Evolutionary conservation across 2,329 filamentous ascomycete species (phyloP).

Genomic region (Xylariaceae sp.): DNA sequence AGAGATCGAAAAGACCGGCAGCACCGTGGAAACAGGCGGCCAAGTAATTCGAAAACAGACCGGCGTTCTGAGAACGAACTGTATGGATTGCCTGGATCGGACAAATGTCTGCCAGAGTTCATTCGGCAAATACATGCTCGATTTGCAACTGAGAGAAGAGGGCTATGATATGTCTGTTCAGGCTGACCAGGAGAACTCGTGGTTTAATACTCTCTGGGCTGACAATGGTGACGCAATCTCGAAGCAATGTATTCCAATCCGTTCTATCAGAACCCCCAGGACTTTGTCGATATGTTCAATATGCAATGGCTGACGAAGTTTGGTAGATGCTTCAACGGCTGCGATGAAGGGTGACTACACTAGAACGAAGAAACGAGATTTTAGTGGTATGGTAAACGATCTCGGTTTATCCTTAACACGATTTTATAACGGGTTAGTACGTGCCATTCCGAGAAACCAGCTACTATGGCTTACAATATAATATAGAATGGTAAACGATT

Average conservation of each 20-base stretch:
- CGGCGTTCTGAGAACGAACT: slow-evolving; percentile 90
- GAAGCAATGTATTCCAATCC: slow-evolving; percentile 68
- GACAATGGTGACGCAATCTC: slow-evolving; percentile 97
- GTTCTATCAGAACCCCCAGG: neutral
- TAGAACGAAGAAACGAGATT: slow-evolving; percentile 85
- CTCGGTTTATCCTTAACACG: slow-evolving; percentile 84
- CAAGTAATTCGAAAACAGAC: slow-evolving; percentile 56
- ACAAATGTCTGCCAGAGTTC: slow-evolving; percentile 97
- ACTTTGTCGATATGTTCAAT: neutral
- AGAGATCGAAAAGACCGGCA: slow-evolving; percentile 71
- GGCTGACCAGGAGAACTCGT: slow-evolving; percentile 76
- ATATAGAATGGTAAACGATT: slow-evolving; percentile 90
- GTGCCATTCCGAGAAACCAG: neutral
- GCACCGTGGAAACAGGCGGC: slow-evolving; percentile 62
- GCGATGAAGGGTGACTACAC: slow-evolving; percentile 98
- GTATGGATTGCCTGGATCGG: slow-evolving; percentile 96
- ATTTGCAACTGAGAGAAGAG: slow-evolving; percentile 74
- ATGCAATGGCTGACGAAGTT: slow-evolving; percentile 1
- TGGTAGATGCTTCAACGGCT: slow-evolving; percentile 77
- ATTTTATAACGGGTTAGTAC: slow-evolving; percentile 68
- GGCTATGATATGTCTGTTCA: slow-evolving; percentile 77
- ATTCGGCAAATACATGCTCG: slow-evolving; percentile 80
- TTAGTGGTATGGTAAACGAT: slow-evolving; percentile 88
- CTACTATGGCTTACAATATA: slow-evolving; percentile 3
- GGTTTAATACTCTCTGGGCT: slow-evolving; percentile 97